Conservation (phyloP, 2,329 filamentous ascomycete genomes). For the Trichoderma breve region DNA sequence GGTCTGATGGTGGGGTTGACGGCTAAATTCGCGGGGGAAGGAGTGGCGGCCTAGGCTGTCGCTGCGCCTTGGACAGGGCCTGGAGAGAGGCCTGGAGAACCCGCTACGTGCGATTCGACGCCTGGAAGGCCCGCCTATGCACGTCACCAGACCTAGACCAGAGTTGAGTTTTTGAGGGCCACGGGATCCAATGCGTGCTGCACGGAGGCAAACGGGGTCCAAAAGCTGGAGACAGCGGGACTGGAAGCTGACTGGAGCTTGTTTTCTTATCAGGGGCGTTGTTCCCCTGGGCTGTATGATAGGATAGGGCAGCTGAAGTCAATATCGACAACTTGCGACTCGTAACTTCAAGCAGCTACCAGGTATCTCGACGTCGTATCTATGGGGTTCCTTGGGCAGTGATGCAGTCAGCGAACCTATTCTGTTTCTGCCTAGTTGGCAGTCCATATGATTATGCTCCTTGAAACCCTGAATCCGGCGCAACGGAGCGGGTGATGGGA, state of each 20-base stretch:
- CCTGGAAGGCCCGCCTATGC: slow-evolving; percentile 1
- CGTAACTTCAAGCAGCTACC: background rate
- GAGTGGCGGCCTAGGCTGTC: background rate
- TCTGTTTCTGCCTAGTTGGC: background rate
- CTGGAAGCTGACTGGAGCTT: background rate
- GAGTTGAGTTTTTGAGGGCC: background rate
- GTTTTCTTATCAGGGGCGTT: background rate
- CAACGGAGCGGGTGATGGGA: slow-evolving; percentile 9
- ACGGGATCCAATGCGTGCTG: background rate
- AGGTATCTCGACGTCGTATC: background rate
- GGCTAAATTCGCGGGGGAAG: slow-evolving; percentile 11
- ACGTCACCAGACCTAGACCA: slow-evolving; percentile 11
- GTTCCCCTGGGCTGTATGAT: background rate
- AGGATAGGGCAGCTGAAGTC: background rate
- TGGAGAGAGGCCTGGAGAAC: background rate
- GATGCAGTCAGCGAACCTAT: slow-evolving; percentile 7
- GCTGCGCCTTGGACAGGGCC: background rate
- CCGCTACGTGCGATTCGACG: slow-evolving; percentile 2
- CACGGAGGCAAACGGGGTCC: background rate
- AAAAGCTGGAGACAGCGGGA: background rate
- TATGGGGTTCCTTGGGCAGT: background rate
- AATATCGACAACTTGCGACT: background rate
- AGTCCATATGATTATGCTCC: background rate
- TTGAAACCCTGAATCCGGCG: background rate
- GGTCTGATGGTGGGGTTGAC: slow-evolving; percentile 19